Conservation (phyloP, 176 grass and related monocot genomes). For the Oryza longistaminata region DNA sequence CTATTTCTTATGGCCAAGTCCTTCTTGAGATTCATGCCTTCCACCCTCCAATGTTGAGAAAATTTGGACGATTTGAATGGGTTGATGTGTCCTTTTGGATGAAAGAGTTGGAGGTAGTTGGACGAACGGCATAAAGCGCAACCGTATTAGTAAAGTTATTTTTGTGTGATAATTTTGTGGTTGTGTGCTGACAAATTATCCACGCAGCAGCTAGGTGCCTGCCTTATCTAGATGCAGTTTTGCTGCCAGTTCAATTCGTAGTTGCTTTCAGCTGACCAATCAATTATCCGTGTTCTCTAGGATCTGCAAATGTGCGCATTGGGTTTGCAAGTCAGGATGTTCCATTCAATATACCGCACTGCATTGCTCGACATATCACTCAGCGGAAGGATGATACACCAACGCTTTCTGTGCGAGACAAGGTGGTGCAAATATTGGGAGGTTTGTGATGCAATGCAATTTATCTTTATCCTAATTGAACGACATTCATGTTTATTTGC, state of each 20-base stretch:
- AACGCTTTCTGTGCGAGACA: conserved; percentile 55
- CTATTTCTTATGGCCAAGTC: neutral
- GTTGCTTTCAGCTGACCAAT: conserved; percentile 2
- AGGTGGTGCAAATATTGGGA: conserved; percentile 50
- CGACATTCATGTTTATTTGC: conserved; percentile 25
- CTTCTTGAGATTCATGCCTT: neutral
- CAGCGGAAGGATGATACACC: conserved; percentile 15
- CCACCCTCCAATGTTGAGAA: neutral
- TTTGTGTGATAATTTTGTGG: neutral
- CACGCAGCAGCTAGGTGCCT: neutral
- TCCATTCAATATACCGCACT: conserved; percentile 82
- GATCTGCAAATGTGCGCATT: conserved; percentile 83
- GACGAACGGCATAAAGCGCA: too few relatives aligned
- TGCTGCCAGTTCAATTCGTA: neutral
- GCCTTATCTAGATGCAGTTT: neutral
- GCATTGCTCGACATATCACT: conserved; percentile 61
- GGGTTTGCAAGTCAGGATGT: conserved; percentile 85
- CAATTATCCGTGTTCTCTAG: conserved; percentile 26
- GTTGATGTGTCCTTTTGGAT: neutral
- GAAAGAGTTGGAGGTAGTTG: too few relatives aligned
- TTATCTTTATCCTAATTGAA: conserved; percentile 2
- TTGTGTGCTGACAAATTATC: neutral
- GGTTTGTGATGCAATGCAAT: neutral
- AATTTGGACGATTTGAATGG: neutral
- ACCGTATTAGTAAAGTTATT: too few relatives aligned